Percentiles rank a stretch among this genome's conserved stretches.
Evolutionary conservation across 176 grass and related monocot genomes (phyloP).

Genomic region (Alloteropsis semialata): DNA sequence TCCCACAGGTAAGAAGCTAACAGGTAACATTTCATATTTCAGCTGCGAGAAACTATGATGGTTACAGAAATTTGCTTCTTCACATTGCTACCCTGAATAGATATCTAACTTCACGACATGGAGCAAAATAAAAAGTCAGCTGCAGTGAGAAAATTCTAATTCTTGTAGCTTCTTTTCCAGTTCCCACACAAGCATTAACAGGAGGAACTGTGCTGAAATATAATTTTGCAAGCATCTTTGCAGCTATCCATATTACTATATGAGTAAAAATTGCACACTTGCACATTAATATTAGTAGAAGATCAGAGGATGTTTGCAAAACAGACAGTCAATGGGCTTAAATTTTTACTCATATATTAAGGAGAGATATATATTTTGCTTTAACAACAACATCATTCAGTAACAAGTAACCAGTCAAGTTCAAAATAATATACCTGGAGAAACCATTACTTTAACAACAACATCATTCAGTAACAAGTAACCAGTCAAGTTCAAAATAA

Average conservation of each 20-base stretch:
- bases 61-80: neutral
- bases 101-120: neutral
- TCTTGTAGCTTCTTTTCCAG: neutral
- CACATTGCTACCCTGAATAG: neutral
- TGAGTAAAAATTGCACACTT: neutral
- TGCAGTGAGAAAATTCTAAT: constrained; percentile 2
- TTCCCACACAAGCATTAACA: neutral
- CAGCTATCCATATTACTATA: constrained; percentile 1
- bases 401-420: neutral
- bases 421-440: no score
- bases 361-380: neutral
- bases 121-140: neutral
- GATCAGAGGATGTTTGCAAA: neutral
- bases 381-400: neutral
- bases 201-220: neutral
- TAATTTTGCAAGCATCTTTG: neutral
- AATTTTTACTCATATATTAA: neutral
- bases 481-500: neutral
- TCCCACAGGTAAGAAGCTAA: neutral
- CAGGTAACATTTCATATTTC: neutral
- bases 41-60: neutral
- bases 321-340: neutral
- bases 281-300: neutral
- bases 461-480: constrained; percentile 1
- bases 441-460: neutral